Conservation (phyloP, 371 early-diverging fungal species). For the Mortierella sp. region DNA sequence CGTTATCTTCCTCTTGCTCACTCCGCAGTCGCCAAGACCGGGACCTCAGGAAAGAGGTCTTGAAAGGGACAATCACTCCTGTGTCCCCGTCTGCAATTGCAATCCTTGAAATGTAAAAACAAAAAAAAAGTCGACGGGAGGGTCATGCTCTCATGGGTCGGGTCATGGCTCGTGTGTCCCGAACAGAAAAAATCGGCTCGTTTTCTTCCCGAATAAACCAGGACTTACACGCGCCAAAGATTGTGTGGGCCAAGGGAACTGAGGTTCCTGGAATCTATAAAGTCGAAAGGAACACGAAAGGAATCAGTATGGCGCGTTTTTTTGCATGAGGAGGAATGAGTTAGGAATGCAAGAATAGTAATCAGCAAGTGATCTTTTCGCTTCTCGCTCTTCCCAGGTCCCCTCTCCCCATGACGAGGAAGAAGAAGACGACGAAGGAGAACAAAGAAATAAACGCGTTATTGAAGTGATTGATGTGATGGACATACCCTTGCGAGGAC, state of each 20-base stretch:
- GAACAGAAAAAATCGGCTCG: background rate
- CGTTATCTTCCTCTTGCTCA: background rate
- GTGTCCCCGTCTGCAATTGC: background rate
- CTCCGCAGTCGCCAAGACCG: background rate
- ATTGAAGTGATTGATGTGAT: background rate
- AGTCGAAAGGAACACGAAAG: background rate
- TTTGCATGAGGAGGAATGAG: background rate
- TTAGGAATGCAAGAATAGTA: background rate
- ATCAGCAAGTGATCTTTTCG: background rate
- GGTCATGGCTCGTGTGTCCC: background rate
- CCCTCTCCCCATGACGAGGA: no score
- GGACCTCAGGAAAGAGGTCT: background rate
- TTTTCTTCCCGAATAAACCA: background rate
- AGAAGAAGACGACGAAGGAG: background rate
- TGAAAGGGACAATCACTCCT: background rate
- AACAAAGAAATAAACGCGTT: background rate
- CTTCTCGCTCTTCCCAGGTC: background rate
- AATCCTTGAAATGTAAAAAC: background rate
- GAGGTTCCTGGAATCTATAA: slow-evolving; percentile 50
- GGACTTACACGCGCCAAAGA: slow-evolving; percentile 52
- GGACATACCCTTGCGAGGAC: slow-evolving; percentile 44
- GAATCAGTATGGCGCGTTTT: background rate
- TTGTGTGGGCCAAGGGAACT: slow-evolving; percentile 41
- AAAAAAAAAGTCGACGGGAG: background rate
- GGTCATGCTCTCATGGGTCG: background rate